Conservation (phyloP, 805 yeast species). For the Ogataea parapolymorpha region DNA sequence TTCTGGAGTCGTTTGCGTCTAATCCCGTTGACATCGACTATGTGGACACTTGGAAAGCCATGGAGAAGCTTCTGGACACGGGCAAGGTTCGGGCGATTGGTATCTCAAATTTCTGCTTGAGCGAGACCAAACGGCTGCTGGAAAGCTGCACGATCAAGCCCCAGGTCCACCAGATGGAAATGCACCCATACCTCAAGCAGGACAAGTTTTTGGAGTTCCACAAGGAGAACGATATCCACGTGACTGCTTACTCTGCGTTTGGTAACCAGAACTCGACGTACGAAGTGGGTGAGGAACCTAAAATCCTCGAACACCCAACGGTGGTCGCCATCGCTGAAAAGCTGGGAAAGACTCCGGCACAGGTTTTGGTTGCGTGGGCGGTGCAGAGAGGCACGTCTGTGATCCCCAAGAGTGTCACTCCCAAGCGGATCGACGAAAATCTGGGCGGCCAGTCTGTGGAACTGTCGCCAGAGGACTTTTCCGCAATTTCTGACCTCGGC, state of each 20-base stretch:
- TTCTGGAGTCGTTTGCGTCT: slow-evolving; percentile 34
- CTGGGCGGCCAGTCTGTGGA: slow-evolving; percentile 28
- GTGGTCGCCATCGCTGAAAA: slow-evolving; percentile 44
- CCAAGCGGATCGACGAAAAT: slow-evolving; percentile 38
- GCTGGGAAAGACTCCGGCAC: slow-evolving; percentile 42
- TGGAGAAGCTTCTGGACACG: slow-evolving; percentile 56
- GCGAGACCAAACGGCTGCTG: slow-evolving; percentile 51
- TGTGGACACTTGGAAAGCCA: slow-evolving; percentile 58
- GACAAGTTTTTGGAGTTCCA: slow-evolving; percentile 50
- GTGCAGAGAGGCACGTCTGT: slow-evolving; percentile 50
- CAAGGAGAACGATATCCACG: slow-evolving; percentile 45
- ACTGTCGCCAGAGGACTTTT: slow-evolving; percentile 36
- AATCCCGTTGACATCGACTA: slow-evolving; percentile 37
- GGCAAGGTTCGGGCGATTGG: slow-evolving; percentile 69
- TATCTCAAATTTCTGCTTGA: slow-evolving; percentile 68
- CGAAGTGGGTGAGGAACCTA: slow-evolving; percentile 39
- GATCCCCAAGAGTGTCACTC: slow-evolving; percentile 45
- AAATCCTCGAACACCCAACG: slow-evolving; percentile 40
- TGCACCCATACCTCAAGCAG: slow-evolving; percentile 69
- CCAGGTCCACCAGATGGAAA: slow-evolving; percentile 62
- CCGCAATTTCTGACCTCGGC: slow-evolving; percentile 28
- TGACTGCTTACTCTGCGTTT: slow-evolving; percentile 76
- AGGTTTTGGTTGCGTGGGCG: slow-evolving; percentile 54
- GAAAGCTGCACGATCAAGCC: slow-evolving; percentile 45
- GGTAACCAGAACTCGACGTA: slow-evolving; percentile 55